Conservation (phyloP, 768 basidiomycete species). For the Kwoniella sp. region DNA sequence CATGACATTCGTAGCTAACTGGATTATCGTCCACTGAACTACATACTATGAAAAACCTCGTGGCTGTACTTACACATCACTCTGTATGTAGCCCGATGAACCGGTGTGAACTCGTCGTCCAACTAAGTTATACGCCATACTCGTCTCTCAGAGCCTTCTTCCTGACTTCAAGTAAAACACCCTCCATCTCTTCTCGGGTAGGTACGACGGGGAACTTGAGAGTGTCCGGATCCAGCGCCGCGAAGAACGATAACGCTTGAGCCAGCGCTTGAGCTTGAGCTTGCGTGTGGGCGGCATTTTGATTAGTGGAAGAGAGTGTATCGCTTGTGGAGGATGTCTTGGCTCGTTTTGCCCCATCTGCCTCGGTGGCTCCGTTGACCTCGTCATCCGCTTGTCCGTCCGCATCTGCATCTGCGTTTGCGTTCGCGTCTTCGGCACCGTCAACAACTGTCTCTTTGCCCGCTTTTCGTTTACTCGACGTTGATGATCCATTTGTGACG, state of each 20-base stretch:
- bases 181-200: conserved; percentile 75
- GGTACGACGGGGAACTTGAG: conserved; percentile 77
- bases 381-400: conserved; percentile 48
- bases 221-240: conserved; percentile 72
- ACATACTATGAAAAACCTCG: too few relatives aligned
- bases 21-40: too few relatives aligned
- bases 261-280: conserved; percentile 15
- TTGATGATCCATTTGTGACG: conserved; percentile 15
- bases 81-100: too few relatives aligned
- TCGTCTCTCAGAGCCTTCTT: conserved; percentile 84
- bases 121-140: conserved; percentile 61
- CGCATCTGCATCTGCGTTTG: conserved; percentile 22
- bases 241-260: conserved; percentile 58
- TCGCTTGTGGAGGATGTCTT: conserved; percentile 21
- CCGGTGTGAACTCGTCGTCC: too few relatives aligned
- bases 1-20: too few relatives aligned
- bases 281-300: background rate
- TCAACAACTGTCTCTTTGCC: background rate
- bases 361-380: conserved; percentile 54
- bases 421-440: conserved; percentile 15
- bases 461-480: conserved; percentile 16
- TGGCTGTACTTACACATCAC: too few relatives aligned
- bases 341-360: conserved; percentile 45
- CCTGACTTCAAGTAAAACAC: conserved; percentile 69
- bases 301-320: conserved; percentile 57